Base-by-base conservation (phyloP, 345 rosid species). In the Cardamine resedifolia region DNA sequence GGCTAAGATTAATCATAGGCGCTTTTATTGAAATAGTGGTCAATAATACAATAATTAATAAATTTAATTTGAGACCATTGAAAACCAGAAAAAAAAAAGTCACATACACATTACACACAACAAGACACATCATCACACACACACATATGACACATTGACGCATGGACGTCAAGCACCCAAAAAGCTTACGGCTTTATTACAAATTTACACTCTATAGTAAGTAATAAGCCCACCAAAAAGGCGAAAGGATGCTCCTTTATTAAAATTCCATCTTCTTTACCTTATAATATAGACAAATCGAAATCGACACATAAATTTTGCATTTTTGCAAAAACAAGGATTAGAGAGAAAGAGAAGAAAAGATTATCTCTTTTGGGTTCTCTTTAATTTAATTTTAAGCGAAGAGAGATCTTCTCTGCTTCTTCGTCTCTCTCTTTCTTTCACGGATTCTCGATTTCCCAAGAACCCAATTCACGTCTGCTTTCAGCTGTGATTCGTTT, bases 381-480 rank as follows among this genome's bases (percentile, higher is more conserved):
- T 63, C 4, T 10, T 47, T 57, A 38, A 14, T n/a, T n/a, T n/a
- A n/a, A n/a, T n/a, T 47, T 45, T 47, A 56, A 56, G 56, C 53
- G 18, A 30, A 72, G 64, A 53, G 70, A 71, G 76, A 58, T 21
- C 68, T 45, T 70, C 70, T 64, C 28, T 60, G 31, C 68, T 68
- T 78, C 60, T 80, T 48, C 71, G 11, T 74, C 53, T 66, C 60
- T 68, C 56, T 64, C 47, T 45, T 45, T 69, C 48, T 58, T 43
- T 63, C 53, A 45, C 61, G 64, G 43, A 14, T 52, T 66, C 64
- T 53, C 64, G 43, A 70, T 62, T 57, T 55, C 64, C 2, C 43
- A 47, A 59, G 64, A 59, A 59, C 34, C n/a, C 75, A 66, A 70
- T 78, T 72, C 75, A 76, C 79, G 68, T 36, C 59, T 75, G 71